Conservation (phyloP, 1,284 basidiomycete species). For the Phylloporus sp. region DNA sequence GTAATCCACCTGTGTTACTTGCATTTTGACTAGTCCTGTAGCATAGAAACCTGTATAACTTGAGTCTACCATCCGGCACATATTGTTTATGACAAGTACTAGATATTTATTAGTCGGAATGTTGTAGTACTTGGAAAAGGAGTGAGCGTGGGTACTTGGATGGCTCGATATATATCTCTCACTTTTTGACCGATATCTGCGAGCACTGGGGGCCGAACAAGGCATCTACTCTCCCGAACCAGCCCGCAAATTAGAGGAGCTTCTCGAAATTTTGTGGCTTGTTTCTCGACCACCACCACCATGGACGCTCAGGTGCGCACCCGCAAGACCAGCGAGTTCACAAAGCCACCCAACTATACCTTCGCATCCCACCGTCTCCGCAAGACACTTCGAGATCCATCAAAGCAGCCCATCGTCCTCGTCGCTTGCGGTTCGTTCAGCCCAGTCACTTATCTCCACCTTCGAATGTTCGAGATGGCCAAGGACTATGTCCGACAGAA, state of each 20-base stretch:
- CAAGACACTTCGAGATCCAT: constrained; percentile 63
- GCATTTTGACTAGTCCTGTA: constrained; percentile 30
- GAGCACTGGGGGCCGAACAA: constrained; percentile 2
- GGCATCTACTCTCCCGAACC: constrained; percentile 2
- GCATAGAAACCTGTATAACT: constrained; percentile 36
- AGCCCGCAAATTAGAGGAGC: neutral
- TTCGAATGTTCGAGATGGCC: constrained; percentile 98
- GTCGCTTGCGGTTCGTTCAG: constrained; percentile 86
- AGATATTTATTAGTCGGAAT: neutral
- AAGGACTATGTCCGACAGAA: constrained; percentile 94
- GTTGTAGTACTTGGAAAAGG: too few species aligned
- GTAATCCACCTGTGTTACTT: constrained; percentile 10
- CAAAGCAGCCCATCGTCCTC: constrained; percentile 77
- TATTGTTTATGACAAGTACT: too few species aligned
- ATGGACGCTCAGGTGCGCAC: constrained; percentile 37
- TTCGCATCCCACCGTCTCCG: constrained; percentile 73
- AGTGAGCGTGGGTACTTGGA: constrained; percentile 35
- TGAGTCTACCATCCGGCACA: neutral
- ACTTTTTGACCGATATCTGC: too few species aligned
- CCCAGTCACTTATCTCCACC: constrained; percentile 83
- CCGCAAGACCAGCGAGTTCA: constrained; percentile 42
- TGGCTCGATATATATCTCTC: constrained; percentile 24
- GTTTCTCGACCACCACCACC: constrained; percentile 22
- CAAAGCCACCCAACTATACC: constrained; percentile 67
- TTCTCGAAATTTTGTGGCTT: constrained; percentile 9